Percentiles rank a stretch among this genome's conserved stretches.
Evolutionary conservation across 306 rosid species (phyloP).

Genomic region (Corylus heterophylla): DNA sequence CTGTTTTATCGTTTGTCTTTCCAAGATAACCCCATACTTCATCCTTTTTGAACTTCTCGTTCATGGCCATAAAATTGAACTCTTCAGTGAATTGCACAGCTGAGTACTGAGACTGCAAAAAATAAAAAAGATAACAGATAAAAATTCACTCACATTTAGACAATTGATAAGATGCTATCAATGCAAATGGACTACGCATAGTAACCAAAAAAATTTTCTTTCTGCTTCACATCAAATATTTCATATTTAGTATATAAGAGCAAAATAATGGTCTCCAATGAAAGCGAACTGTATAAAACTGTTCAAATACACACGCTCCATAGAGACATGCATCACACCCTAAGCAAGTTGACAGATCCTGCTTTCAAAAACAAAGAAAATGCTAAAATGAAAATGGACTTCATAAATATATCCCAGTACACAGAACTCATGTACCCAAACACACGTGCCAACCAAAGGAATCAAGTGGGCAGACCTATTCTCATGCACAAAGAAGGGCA

Average conservation of each 20-base stretch:
- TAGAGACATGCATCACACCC: constrained; percentile 4
- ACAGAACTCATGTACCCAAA: too few species aligned
- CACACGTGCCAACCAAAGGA: too few species aligned
- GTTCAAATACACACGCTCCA: not conserved
- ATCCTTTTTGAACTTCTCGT: constrained; percentile 79
- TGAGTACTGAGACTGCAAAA: constrained; percentile 36
- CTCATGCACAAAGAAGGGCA: too few species aligned
- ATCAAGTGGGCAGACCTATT: too few species aligned
- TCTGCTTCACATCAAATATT: not conserved
- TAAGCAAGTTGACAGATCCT: not conserved
- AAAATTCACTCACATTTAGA: not conserved
- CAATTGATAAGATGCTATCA: constrained; percentile 2
- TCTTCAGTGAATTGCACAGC: constrained; percentile 61
- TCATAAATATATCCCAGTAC: too few species aligned
- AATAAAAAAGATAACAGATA: too few species aligned
- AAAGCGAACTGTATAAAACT: not conserved
- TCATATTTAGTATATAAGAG: not conserved
- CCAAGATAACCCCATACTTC: constrained; percentile 79
- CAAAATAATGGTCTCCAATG: not conserved
- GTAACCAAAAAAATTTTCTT: not conserved
- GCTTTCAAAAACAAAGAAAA: too few species aligned
- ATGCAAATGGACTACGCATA: constrained; percentile 8
- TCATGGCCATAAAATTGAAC: constrained; percentile 82
- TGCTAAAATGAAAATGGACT: too few species aligned
- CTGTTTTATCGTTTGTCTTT: constrained; percentile 38